A percentile compares a stretch with the other conserved stretches of the same genome.
These are phyloP conservation scores for Aspergillus carlsbadensis DNA, from an alignment of 495 filamentous ascomycete genomes.

Conservation along the genomic window DNA sequence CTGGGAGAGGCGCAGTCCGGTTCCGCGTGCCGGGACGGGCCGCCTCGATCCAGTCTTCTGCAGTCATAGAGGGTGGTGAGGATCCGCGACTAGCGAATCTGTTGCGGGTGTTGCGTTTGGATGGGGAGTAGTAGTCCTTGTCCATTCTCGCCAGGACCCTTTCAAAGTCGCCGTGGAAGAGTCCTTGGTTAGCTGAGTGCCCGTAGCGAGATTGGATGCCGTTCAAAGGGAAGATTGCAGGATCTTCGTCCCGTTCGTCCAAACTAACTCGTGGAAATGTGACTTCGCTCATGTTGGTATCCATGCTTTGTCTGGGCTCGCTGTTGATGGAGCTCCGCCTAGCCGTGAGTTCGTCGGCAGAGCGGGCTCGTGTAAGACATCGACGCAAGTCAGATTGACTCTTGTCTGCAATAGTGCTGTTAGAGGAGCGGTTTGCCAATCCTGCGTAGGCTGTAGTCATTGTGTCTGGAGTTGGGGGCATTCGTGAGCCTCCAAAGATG, in stretches of 20 bases:
- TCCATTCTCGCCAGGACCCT: constrained; percentile 25
- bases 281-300: constrained; percentile 33
- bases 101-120: constrained; percentile 16
- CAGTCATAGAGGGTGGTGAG: constrained; percentile 34
- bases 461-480: constrained; percentile 47
- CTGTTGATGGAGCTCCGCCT: constrained; percentile 32
- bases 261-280: constrained; percentile 23
- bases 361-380: constrained; percentile 34
- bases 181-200: constrained; percentile 19
- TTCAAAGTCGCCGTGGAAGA: constrained; percentile 24
- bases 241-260: constrained; percentile 24
- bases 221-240: constrained; percentile 34
- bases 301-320: constrained; percentile 28
- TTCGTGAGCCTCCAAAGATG: constrained; percentile 34
- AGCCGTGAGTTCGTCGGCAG: constrained; percentile 33
- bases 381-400: constrained; percentile 23
- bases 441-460: constrained; percentile 42
- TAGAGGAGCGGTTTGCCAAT: constrained; percentile 34
- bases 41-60: constrained; percentile 47
- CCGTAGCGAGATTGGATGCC: constrained; percentile 27
- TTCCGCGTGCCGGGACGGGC: constrained; percentile 29
- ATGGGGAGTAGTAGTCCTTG: constrained; percentile 22
- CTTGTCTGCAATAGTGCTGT: constrained; percentile 31
- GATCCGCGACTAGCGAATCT: constrained; percentile 11
- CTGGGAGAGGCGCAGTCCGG: constrained; percentile 17